Percentiles rank a stretch among this genome's conserved stretches.
Conservation (phyloP, 2,329 filamentous ascomycete species). For the Periconia macrospinosa region DNA sequence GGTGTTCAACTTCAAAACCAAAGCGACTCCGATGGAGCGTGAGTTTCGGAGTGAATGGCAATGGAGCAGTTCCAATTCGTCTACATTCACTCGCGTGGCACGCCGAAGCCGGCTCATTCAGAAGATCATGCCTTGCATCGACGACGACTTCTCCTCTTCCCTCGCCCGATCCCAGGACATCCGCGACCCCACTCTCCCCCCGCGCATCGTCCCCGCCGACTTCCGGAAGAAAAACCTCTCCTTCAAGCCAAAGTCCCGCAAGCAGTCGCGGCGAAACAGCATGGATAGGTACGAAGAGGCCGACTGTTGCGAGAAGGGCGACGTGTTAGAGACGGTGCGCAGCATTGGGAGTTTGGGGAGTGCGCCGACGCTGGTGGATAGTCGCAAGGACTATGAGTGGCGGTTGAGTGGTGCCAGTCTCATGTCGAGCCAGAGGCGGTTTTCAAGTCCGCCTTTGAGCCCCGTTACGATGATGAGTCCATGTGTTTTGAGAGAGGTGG, state of each 20-base stretch:
- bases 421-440: slow-evolving; percentile 27
- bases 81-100: slow-evolving; percentile 25
- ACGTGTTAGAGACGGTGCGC: slow-evolving; percentile 33
- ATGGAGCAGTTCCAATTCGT: slow-evolving; percentile 31
- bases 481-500: slow-evolving; percentile 25
- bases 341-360: slow-evolving; percentile 36
- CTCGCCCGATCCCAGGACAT: slow-evolving; percentile 28
- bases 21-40: slow-evolving; percentile 35
- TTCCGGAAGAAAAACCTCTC: slow-evolving; percentile 26
- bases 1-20: slow-evolving; percentile 42
- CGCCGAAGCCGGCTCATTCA: slow-evolving; percentile 26
- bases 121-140: slow-evolving; percentile 40
- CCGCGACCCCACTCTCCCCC: slow-evolving; percentile 20
- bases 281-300: slow-evolving; percentile 30
- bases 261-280: slow-evolving; percentile 30
- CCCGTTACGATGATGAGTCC: slow-evolving; percentile 34
- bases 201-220: slow-evolving; percentile 24
- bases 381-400: slow-evolving; percentile 25
- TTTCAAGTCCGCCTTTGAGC: slow-evolving; percentile 27
- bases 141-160: slow-evolving; percentile 39
- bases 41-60: slow-evolving; percentile 32
- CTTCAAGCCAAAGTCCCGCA: slow-evolving; percentile 19
- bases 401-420: slow-evolving; percentile 18
- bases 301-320: slow-evolving; percentile 35
- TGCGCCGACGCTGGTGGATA: slow-evolving; percentile 36